Base-by-base conservation (phyloP, 768 basidiomycete genomes). In the Lactarius trivialis region DNA sequence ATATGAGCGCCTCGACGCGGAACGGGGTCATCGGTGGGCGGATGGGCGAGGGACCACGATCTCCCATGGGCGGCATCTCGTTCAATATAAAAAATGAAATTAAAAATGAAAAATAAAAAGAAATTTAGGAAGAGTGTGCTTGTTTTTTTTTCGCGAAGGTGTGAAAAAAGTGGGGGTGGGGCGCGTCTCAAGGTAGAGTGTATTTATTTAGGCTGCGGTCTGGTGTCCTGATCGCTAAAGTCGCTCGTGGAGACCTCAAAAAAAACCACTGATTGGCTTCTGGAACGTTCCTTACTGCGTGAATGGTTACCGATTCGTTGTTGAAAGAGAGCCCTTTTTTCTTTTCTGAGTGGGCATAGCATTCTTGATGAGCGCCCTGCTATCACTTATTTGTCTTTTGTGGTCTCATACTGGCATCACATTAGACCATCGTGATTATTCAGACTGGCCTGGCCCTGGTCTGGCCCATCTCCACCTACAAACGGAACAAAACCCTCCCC, bases 1-100 rank as follows among this genome's bases (percentile, higher is more conserved):
- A 67, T 34, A 73, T 68, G 33, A 73, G 71, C 50, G 69, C 56
- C 36, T 74, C 72, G 63, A 70, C 67, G 33, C 71, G 63, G 58
- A 71, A 71, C 3, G 71, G 62, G 26, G 70, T 65, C 37, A 51
- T 66, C 21, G 66, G 65, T 4, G 70, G 68, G 39, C 73, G 73
- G n/a, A 73, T 65, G 21, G 73, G 73, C 5, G 73, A 74, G 7
- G 73, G 72, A 33, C 71, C 69, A 24, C 73, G 71, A 17, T 58
- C 58, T 55, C 55, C 51, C 39, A 65, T 67, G 4, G 66, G 57
- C 55, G 56, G 28, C 30, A 32, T 28, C 7, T 24, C 24, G 52
- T 41, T 7, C 4, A 32, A n/a, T 32, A 32, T 14, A 7, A 26
- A n/a, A 58, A 17, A 58, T n/a, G n/a, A 36, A 51, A 36, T 36